Conservation (phyloP, 2,329 filamentous ascomycete genomes). For the Diaporthe citriasiana region DNA sequence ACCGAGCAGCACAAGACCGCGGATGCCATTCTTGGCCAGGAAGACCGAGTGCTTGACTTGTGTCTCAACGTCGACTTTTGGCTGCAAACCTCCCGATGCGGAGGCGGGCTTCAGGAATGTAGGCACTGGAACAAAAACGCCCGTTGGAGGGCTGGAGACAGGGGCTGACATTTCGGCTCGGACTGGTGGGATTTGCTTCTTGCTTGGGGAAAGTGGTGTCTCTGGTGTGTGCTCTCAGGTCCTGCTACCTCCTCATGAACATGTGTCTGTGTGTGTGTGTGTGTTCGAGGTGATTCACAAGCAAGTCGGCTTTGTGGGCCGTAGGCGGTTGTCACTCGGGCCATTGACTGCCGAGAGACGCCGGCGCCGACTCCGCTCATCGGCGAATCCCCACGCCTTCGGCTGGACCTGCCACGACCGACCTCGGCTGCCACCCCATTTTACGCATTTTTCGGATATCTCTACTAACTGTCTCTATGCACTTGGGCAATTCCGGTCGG, state of each 20-base stretch:
- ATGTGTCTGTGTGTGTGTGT: too few species aligned
- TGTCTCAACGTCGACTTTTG: conserved; percentile 69
- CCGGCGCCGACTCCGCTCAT: conserved; percentile 30
- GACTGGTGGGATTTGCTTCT: not conserved
- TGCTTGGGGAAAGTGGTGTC: not conserved
- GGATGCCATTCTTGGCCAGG: conserved; percentile 71
- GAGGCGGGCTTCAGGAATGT: conserved; percentile 71
- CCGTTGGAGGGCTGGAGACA: conserved; percentile 59
- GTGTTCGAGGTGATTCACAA: not conserved
- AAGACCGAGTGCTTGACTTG: conserved; percentile 72
- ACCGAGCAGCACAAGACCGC: conserved; percentile 73
- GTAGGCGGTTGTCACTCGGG: conserved; percentile 12
- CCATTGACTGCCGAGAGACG: conserved; percentile 31
- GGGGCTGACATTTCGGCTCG: conserved; percentile 27
- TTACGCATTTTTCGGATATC: conserved; percentile 26
- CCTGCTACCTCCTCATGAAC: not conserved
- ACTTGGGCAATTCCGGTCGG: conserved; percentile 31
- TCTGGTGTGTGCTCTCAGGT: not conserved
- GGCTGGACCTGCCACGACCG: conserved; percentile 14
- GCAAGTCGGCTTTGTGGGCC: not conserved
- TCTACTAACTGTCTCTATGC: not conserved
- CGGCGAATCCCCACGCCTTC: not conserved
- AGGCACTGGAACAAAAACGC: conserved; percentile 72
- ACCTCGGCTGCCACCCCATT: conserved; percentile 12
- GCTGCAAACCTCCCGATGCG: conserved; percentile 59